Evolutionary conservation across 805 yeast genomes (phyloP), one percentile per base, ranked within the genome.

Genomic region (Starmerella riodocensis): DNA sequence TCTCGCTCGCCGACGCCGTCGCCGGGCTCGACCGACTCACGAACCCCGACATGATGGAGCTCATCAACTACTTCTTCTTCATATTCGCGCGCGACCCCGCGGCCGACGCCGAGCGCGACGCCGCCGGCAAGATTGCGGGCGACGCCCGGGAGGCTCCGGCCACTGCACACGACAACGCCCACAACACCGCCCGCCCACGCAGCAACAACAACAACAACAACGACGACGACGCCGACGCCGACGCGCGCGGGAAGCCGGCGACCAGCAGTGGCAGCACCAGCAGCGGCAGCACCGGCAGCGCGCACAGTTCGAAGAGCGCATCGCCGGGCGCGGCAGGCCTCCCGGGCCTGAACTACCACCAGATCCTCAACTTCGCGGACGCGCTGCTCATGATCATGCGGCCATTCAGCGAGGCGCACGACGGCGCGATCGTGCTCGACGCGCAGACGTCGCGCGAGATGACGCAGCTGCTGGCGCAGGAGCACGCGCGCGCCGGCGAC

Each of bases 321-420:
- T 12, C 8, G 8, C 8, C 8, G 4, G 28, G 14, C 28, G 28
- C 5, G 28, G 14, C 28, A 5, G 28, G 5, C 6, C 14, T 14
- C 9, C 19, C n/a, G 8, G 36, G 38, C 7, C 45, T 91, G 31
- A 78, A 75, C 43, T 66, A 85, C 36, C 94, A 83, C 45, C 80
- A 80, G 0, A 81, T 91, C 4, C 63, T 91, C 32, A 77, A 76
- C 46, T 70, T 86, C 41, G 84, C 95, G 0, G 98, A 91, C 55
- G 97, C 88, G 34, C 60, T 88, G 29, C 62, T 88, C 11, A 78
- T 73, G 50, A 67, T 91, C 26, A 85, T 95, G 0, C 69, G 78
- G 29, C 94, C 94, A 2, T 80, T 91, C 78, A 76, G 84, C 51
- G 84, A 82, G 46, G 86, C 28, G 78, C 5, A 58, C 58, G 34